phyloP scores from a whole-genome alignment of 2,329 filamentous ascomycete genomes.

The Metarhizium album region DNA sequence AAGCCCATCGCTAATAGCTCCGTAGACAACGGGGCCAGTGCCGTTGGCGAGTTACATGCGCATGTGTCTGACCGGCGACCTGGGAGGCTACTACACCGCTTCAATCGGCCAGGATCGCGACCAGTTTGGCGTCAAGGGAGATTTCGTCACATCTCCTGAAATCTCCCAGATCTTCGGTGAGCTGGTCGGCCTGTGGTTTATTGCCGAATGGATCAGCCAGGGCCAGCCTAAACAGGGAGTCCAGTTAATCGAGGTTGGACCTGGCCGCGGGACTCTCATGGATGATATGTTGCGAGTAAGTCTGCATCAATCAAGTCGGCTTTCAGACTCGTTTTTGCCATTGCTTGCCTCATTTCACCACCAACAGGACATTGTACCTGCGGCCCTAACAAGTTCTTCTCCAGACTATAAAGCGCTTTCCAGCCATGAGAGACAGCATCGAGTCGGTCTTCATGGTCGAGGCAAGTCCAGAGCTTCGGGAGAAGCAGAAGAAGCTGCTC shows the following conservation, averaged over 20 bases:
- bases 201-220: conserved; percentile 94
- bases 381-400: conserved; percentile 1
- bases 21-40: conserved; percentile 70
- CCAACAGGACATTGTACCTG: background rate
- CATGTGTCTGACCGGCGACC: conserved; percentile 86
- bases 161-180: conserved; percentile 97
- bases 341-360: too few species aligned
- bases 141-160: conserved; percentile 95
- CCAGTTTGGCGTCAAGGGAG: conserved; percentile 85
- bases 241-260: conserved; percentile 87
- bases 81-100: conserved; percentile 89
- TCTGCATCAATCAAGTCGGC: background rate
- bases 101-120: conserved; percentile 58
- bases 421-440: conserved; percentile 61
- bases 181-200: conserved; percentile 85
- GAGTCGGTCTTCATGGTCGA: conserved; percentile 91
- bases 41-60: conserved; percentile 95
- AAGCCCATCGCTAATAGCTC: background rate
- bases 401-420: conserved; percentile 77
- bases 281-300: conserved; percentile 84
- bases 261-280: conserved; percentile 92
- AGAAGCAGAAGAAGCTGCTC: conserved; percentile 69
- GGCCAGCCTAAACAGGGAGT: conserved; percentile 63
- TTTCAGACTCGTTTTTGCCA: too few species aligned
- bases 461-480: conserved; percentile 70